Conservation (phyloP, 768 basidiomycete species). For the Cyathus striatus region DNA sequence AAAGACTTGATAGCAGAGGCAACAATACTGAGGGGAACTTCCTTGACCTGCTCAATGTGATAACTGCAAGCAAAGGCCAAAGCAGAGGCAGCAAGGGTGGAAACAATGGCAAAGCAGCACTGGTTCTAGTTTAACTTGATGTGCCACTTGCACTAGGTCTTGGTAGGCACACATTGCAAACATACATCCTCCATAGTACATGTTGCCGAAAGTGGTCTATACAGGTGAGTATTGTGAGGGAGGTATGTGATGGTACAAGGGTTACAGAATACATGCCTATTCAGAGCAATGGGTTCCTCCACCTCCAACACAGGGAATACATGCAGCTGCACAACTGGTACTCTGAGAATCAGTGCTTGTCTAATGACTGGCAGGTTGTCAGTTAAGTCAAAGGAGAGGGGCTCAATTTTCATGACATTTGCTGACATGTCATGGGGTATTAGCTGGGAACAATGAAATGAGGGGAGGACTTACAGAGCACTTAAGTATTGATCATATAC, state of each 20-base stretch:
- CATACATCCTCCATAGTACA: constrained; percentile 99
- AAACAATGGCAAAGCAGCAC: constrained; percentile 95
- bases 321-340: constrained; percentile 99
- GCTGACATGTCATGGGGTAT: too few relatives aligned
- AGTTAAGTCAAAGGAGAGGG: too few relatives aligned
- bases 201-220: constrained; percentile 98
- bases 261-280: constrained; percentile 51
- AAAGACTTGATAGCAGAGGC: constrained; percentile 74
- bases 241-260: not conserved
- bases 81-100: constrained; percentile 95
- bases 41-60: constrained; percentile 93
- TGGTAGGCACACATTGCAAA: constrained; percentile 99
- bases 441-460: too few relatives aligned
- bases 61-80: constrained; percentile 98
- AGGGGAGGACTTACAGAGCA: too few relatives aligned
- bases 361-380: constrained; percentile 99
- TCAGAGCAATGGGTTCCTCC: constrained; percentile 98
- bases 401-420: too few relatives aligned
- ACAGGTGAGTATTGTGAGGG: constrained; percentile 1
- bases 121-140: constrained; percentile 99
- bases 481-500: too few relatives aligned
- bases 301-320: constrained; percentile 99
- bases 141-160: constrained; percentile 99
- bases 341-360: constrained; percentile 99
- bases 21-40: constrained; percentile 94